Evolutionary conservation across 352 stramenopile species (phyloP).

Genomic region (Globisporangium orthogonon): DNA sequence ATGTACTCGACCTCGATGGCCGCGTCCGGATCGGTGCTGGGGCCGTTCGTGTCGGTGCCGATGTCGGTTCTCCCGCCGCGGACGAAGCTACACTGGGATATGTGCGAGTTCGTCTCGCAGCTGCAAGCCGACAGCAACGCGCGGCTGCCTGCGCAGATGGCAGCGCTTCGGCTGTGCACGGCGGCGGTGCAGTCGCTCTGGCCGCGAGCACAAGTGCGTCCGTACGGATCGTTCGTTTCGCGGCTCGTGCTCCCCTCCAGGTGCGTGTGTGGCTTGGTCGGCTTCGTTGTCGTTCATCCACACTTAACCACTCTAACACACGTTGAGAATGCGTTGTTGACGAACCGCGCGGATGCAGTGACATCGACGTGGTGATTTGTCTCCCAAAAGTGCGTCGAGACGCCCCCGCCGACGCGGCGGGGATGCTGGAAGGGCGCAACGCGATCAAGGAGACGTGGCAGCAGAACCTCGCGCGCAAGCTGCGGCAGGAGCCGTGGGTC

Average conservation of each 20-base stretch:
- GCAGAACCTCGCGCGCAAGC: constrained; percentile 93
- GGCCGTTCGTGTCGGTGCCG: constrained; percentile 78
- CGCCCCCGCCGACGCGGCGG: constrained; percentile 91
- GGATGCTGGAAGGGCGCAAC: constrained; percentile 96
- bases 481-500: constrained; percentile 92
- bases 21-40: constrained; percentile 44
- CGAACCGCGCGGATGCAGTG: constrained; percentile 25
- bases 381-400: constrained; percentile 96
- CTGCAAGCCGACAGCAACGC: constrained; percentile 69
- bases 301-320: neutral
- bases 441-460: constrained; percentile 98
- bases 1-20: constrained; percentile 28
- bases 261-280: constrained; percentile 8
- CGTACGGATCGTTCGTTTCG: constrained; percentile 96
- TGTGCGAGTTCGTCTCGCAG: constrained; percentile 81
- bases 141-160: constrained; percentile 65
- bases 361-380: constrained; percentile 97
- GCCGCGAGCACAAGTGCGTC: constrained; percentile 94
- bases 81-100: constrained; percentile 84
- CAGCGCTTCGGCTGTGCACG: constrained; percentile 68
- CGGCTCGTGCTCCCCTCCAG: constrained; percentile 93
- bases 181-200: constrained; percentile 87
- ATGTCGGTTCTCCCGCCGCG: constrained; percentile 77
- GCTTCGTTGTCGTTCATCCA: too few relatives aligned
- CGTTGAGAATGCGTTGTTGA: neutral